Evolutionary conservation across 2,329 filamentous ascomycete genomes (phyloP).

Genomic region (Calonectria ilicicola): DNA sequence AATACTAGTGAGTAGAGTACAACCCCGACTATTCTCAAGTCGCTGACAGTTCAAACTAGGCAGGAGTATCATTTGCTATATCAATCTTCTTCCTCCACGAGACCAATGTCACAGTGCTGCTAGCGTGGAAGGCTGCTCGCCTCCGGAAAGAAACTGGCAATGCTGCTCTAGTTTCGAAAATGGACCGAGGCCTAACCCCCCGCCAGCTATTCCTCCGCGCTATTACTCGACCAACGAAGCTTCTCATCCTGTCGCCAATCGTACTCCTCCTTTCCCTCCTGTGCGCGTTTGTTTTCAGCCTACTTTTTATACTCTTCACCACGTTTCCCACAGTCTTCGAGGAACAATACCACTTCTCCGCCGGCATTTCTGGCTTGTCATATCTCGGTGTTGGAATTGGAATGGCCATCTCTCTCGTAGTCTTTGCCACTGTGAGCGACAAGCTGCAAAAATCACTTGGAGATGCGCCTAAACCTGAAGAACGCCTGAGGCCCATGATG

Average conservation of each 20-base stretch:
- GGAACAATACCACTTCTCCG: slow-evolving; percentile 47
- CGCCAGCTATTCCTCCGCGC: slow-evolving; percentile 45
- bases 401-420: slow-evolving; percentile 42
- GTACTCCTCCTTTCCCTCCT: slow-evolving; percentile 58
- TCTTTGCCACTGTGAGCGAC: slow-evolving; percentile 22
- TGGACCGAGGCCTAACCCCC: slow-evolving; percentile 24
- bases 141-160: slow-evolving; percentile 29
- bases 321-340: slow-evolving; percentile 52
- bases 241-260: slow-evolving; percentile 66
- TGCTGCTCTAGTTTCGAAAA: slow-evolving; percentile 26
- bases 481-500: slow-evolving; percentile 66
- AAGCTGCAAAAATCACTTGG: slow-evolving; percentile 21
- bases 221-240: slow-evolving; percentile 54
- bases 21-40: slow-evolving; percentile 11
- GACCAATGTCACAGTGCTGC: slow-evolving; percentile 33
- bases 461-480: slow-evolving; percentile 52
- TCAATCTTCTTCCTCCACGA: slow-evolving; percentile 44
- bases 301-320: slow-evolving; percentile 51
- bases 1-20: slow-evolving; percentile 47
- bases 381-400: slow-evolving; percentile 62
- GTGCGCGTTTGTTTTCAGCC: slow-evolving; percentile 49
- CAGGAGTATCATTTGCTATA: slow-evolving; percentile 18
- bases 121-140: slow-evolving; percentile 21
- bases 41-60: slow-evolving; percentile 19
- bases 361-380: slow-evolving; percentile 49